Conservation (phyloP, 306 rosid genomes). For the Ammopiptanthus mongolicus region DNA sequence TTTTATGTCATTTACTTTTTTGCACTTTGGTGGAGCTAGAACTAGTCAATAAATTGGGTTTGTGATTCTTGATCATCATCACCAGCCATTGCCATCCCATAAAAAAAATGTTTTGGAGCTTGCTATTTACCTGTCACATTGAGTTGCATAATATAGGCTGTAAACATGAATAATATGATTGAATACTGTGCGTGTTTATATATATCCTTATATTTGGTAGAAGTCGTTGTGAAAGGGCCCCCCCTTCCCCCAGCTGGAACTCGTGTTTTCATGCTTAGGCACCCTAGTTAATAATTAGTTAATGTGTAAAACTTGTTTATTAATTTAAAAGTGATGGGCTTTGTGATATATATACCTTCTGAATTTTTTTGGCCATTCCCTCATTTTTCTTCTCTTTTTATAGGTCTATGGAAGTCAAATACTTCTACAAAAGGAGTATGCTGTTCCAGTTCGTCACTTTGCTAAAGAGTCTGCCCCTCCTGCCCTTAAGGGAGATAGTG, state of each 20-base stretch:
- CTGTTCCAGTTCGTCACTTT: conserved; percentile 68
- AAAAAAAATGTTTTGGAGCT: background rate
- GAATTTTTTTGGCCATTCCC: background rate
- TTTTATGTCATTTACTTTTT: too few species aligned
- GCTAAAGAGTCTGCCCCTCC: conserved; percentile 68
- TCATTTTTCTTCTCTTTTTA: background rate
- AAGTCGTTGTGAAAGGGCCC: background rate
- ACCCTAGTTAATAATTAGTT: background rate
- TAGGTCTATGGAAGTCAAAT: conserved; percentile 63
- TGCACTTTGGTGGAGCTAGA: too few species aligned
- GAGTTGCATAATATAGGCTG: background rate
- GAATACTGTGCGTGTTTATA: background rate
- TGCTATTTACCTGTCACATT: background rate
- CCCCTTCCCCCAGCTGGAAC: background rate
- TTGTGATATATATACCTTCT: background rate
- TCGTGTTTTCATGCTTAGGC: background rate
- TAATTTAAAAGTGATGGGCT: background rate
- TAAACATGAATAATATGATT: background rate
- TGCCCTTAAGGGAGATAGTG: conserved; percentile 85
- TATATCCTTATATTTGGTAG: background rate
- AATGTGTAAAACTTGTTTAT: background rate
- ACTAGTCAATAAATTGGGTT: too few species aligned
- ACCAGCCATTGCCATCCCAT: background rate
- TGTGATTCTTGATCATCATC: background rate
- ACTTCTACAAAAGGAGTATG: conserved; percentile 56